phyloP scores from a whole-genome alignment of 2,329 filamentous ascomycete genomes.

The Fusarium tupiense region DNA sequence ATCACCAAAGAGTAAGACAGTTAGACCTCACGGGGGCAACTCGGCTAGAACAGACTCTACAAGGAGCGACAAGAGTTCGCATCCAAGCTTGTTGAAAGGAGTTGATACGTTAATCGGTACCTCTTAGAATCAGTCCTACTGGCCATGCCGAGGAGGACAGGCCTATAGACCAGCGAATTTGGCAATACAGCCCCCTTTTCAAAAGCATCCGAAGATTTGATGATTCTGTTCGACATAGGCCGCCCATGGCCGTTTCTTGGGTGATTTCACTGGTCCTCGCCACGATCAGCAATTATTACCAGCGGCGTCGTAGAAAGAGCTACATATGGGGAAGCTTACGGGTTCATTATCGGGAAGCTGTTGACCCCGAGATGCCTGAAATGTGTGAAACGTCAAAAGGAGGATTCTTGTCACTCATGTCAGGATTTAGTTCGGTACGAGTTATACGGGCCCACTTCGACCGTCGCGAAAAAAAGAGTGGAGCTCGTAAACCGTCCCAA shows the following conservation, averaged over 20 bases:
- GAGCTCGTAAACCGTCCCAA: slow-evolving; percentile 26
- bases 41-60: not conserved
- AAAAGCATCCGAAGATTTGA: not conserved
- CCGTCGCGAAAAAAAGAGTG: not conserved
- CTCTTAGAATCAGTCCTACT: not conserved
- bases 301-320: accelerated
- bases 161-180: not conserved
- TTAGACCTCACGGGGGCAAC: not conserved
- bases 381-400: not conserved
- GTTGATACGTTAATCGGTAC: too few species aligned
- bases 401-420: not conserved
- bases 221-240: not conserved
- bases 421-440: not conserved
- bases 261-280: not conserved
- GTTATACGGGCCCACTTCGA: not conserved
- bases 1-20: too few species aligned
- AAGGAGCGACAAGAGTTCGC: not conserved
- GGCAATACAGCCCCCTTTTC: not conserved
- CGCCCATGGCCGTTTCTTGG: accelerated
- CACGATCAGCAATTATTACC: not conserved
- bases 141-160: too few species aligned
- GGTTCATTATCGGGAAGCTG: not conserved
- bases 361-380: not conserved
- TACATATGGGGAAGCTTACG: not conserved
- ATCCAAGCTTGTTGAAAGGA: not conserved